Evolutionary conservation across 352 stramenopile species (phyloP), one percentile per base, ranked within the genome.

Genomic region (Pythium brachiatum): DNA sequence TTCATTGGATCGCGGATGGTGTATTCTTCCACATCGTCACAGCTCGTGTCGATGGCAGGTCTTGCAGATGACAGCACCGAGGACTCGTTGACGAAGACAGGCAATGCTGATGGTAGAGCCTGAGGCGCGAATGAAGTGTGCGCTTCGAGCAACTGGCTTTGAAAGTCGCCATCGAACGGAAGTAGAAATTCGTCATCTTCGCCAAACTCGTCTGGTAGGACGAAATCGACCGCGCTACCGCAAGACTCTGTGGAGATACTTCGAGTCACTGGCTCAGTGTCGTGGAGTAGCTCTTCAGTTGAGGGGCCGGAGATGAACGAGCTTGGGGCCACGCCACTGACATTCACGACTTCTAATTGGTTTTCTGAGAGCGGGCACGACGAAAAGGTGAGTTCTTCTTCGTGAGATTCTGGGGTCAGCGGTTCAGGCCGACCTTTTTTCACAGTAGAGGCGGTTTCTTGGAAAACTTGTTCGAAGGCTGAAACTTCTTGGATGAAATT

Each of bases 361-460:
- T 48, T 48, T 48, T 48, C 41, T 48, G 41, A 48, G 7, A 48
- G 41, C 41, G 41, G 4, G n/a, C 41, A 48, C 20, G 41, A 48
- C 41, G 41, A 48, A 2, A 8, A 25, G n/a, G 41, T 48, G 41
- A 48, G 41, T 48, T 48, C 41, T 15, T 48, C 41, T 8, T 48
- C 41, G n/a, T 29, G 41, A 15, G 41, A 18, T 48, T 48, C 41
- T 2, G 41, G 41, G 25, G 41, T 8, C n/a, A 48, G 26, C 41
- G 41, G 15, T 27, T 48, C 41, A 48, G 41, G 41, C n/a, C 7
- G 41, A 48, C 41, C 41, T 48, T 48, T 48, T 48, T 48, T 48
- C 41, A 27, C 20, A 3, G 41, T 16, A 21, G 20, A 48, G 1
- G 13, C 2, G 18, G 23, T 16, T 2, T 20, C 41, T 4, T 0